Percentiles rank a stretch among this genome's conserved stretches.
Conservation (phyloP, 768 basidiomycete species). For the Leccinellum albellum region DNA sequence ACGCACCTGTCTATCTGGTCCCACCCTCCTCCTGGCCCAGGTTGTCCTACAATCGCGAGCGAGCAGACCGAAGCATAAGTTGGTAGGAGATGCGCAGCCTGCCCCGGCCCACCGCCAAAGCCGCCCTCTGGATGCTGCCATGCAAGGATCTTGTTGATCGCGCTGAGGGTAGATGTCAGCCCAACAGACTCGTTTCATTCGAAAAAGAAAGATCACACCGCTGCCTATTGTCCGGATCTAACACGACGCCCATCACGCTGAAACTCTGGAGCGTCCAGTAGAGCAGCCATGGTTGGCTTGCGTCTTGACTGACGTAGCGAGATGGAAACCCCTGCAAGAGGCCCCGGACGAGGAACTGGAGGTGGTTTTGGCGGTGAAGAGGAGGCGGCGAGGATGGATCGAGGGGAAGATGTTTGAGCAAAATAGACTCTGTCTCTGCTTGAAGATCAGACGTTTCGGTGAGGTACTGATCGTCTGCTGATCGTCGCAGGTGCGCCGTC, state of each 20-base stretch:
- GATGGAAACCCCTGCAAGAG: slow-evolving; percentile 77
- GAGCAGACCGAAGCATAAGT: slow-evolving; percentile 87
- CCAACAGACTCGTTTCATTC: background rate
- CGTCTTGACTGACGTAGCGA: slow-evolving; percentile 81
- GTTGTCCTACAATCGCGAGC: slow-evolving; percentile 75
- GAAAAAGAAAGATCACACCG: slow-evolving; percentile 39
- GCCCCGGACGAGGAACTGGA: slow-evolving; percentile 71
- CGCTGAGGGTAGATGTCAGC: slow-evolving; percentile 38
- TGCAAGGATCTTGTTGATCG: slow-evolving; percentile 73
- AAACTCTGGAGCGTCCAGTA: slow-evolving; percentile 92
- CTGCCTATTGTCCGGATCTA: slow-evolving; percentile 77
- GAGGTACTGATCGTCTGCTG: slow-evolving; percentile 55
- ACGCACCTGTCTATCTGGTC: slow-evolving; percentile 77
- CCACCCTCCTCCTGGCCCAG: slow-evolving; percentile 78
- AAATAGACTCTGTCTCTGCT: slow-evolving; percentile 59
- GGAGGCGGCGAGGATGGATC: slow-evolving; percentile 28
- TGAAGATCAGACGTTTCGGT: slow-evolving; percentile 64
- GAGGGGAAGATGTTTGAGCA: slow-evolving; percentile 52
- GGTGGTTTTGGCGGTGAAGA: slow-evolving; percentile 62
- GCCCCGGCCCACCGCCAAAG: slow-evolving; percentile 89
- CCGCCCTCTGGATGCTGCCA: slow-evolving; percentile 88
- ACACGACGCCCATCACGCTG: slow-evolving; percentile 67
- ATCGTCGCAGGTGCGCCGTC: slow-evolving; percentile 27
- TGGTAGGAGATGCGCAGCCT: slow-evolving; percentile 81
- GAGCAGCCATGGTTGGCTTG: slow-evolving; percentile 91